Evolutionary conservation across 2,329 filamentous ascomycete genomes (phyloP).

Genomic region (Penicillium sp.): DNA sequence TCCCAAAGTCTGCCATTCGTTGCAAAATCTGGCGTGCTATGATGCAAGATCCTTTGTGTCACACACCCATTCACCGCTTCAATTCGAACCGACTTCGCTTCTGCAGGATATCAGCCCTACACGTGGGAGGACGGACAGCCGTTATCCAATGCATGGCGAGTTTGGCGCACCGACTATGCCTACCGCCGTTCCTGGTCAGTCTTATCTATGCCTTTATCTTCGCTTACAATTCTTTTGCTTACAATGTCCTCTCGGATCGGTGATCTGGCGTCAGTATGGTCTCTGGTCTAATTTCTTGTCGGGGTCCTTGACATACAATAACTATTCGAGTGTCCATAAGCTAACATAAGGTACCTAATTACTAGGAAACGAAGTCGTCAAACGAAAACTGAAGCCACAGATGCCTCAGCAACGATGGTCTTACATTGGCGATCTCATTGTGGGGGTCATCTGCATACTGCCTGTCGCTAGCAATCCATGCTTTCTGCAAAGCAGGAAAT

Average conservation of each 20-base stretch:
- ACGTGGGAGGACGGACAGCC: constrained; percentile 70
- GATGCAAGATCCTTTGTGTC: too few species aligned
- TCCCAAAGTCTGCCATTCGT: too few species aligned
- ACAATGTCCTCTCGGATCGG: constrained; percentile 37
- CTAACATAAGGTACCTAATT: constrained; percentile 21
- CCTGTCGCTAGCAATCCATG: background rate
- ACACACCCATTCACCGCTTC: too few species aligned
- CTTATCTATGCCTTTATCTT: constrained; percentile 70
- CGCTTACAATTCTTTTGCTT: constrained; percentile 60
- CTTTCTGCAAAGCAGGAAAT: background rate
- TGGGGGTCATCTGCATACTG: constrained; percentile 21
- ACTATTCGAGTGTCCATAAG: background rate
- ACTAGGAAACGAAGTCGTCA: constrained; percentile 33
- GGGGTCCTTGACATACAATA: constrained; percentile 24
- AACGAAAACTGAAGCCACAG: constrained; percentile 13
- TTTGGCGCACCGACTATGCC: constrained; percentile 61
- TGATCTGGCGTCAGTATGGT: constrained; percentile 35
- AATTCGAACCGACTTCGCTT: too few species aligned
- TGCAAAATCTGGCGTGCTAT: too few species aligned
- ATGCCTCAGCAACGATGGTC: constrained; percentile 19
- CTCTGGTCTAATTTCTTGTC: constrained; percentile 38
- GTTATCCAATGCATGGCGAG: constrained; percentile 71
- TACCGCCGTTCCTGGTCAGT: constrained; percentile 63
- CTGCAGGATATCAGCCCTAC: constrained; percentile 53
- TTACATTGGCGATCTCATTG: constrained; percentile 24